phyloP scores from a whole-genome alignment of 139 green algal species.

The Klebsormidium nitens region DNA sequence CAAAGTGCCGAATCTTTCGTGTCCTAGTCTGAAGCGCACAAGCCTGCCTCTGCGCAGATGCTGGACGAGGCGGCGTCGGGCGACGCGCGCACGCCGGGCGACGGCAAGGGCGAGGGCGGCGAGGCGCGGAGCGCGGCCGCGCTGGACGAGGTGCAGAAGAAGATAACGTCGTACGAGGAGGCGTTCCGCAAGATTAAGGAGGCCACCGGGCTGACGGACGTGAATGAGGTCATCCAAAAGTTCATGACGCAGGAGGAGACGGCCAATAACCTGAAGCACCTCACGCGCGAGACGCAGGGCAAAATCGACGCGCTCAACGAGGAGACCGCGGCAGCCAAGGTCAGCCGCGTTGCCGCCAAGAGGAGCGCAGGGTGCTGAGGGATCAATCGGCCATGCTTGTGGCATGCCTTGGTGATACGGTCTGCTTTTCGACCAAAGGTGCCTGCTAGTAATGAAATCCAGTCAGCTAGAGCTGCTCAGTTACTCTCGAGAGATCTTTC shows the following conservation, averaged over 20 bases:
- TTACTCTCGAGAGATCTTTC: too few relatives aligned
- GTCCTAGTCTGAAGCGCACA: too few relatives aligned
- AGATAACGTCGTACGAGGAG: conserved; percentile 40
- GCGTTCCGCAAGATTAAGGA: conserved; percentile 47
- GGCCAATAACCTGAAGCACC: conserved; percentile 32
- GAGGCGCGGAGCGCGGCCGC: conserved; percentile 1
- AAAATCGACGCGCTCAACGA: conserved; percentile 31
- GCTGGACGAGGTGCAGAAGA: conserved; percentile 16
- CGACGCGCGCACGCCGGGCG: too few relatives aligned
- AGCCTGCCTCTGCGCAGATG: too few relatives aligned
- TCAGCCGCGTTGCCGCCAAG: background rate
- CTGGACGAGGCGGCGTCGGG: conserved; percentile 3
- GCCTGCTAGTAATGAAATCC: too few relatives aligned
- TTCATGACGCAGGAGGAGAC: conserved; percentile 46
- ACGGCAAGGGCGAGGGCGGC: background rate
- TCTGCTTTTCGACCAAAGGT: too few relatives aligned
- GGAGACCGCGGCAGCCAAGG: conserved; percentile 4
- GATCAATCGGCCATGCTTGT: too few relatives aligned
- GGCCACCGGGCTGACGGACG: conserved; percentile 37
- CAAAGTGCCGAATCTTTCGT: too few relatives aligned
- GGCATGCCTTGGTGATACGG: too few relatives aligned
- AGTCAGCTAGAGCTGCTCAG: too few relatives aligned
- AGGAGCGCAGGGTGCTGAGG: too few relatives aligned
- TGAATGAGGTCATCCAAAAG: conserved; percentile 36
- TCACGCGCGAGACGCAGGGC: conserved; percentile 33